A percentile compares a stretch with the other conserved stretches of the same genome.
Conservation (phyloP, 257 asterid genomes). For the Scutellaria galericulata region DNA sequence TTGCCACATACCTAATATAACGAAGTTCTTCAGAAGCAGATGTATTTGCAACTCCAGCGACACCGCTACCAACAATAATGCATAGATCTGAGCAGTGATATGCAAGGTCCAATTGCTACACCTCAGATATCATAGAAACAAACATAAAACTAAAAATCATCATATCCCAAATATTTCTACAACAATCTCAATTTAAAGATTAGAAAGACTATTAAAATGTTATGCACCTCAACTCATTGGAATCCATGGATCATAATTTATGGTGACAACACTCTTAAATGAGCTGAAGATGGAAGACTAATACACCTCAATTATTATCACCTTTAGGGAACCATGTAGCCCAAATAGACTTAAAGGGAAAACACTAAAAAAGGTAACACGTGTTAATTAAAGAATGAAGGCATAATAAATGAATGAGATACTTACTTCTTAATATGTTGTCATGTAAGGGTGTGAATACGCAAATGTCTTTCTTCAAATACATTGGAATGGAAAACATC, state of each 20-base stretch:
- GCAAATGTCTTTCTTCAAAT: neutral
- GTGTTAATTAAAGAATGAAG: neutral
- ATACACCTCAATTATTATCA: constrained; percentile 1
- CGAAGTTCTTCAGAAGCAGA: neutral
- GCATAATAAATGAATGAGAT: constrained; percentile 1
- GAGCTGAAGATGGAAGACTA: constrained; percentile 6
- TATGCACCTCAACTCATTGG: neutral
- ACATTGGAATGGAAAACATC: constrained; percentile 1
- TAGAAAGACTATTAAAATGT: too few species aligned
- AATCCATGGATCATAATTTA: neutral
- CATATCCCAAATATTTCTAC: too few species aligned
- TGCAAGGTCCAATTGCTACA: too few species aligned
- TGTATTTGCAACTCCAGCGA: too few species aligned
- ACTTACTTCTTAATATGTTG: neutral
- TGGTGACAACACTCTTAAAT: neutral
- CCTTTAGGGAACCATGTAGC: neutral
- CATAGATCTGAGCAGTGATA: too few species aligned
- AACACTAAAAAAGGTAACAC: neutral
- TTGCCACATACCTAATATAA: neutral
- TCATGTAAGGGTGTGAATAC: neutral
- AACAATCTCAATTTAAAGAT: too few species aligned
- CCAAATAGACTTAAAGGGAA: neutral
- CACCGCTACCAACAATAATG: too few species aligned
- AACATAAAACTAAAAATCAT: too few species aligned
- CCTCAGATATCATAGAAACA: too few species aligned